These are phyloP conservation scores for Cercospora berteroae DNA, from an alignment of 2,329 filamentous ascomycete species.

Conservation along the genomic window DNA sequence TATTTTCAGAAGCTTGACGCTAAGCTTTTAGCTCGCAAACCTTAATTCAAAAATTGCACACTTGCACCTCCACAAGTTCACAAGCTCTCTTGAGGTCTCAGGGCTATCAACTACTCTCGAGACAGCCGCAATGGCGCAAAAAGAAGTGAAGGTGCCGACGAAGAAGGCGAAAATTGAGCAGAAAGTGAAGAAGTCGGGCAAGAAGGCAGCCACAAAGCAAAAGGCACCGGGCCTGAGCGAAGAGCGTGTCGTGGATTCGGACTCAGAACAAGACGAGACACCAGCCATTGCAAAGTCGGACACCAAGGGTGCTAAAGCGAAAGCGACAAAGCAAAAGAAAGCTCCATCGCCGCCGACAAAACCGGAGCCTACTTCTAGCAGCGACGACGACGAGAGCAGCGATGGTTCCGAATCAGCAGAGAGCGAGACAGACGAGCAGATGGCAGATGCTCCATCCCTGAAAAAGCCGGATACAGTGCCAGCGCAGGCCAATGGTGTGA, in stretches of 20 bases:
- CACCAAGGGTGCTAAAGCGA: slow-evolving; percentile 12
- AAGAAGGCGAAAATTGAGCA: slow-evolving; percentile 18
- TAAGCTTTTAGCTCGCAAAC: slow-evolving; percentile 2
- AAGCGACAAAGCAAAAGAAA: slow-evolving; percentile 13
- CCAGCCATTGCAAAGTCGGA: background rate
- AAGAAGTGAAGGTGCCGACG: slow-evolving; percentile 6
- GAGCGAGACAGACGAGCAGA: slow-evolving; percentile 22
- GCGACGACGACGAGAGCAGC: slow-evolving; percentile 29
- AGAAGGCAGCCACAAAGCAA: slow-evolving; percentile 14
- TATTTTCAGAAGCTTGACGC: background rate
- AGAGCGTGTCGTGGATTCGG: slow-evolving; percentile 27
- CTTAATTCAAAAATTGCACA: slow-evolving; percentile 14
- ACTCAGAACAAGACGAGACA: slow-evolving; percentile 39
- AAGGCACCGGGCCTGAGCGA: slow-evolving; percentile 23
- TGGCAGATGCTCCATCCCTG: slow-evolving; percentile 15
- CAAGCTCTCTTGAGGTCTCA: background rate
- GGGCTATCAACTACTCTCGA: background rate
- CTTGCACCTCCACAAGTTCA: background rate
- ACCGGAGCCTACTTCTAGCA: slow-evolving; percentile 13
- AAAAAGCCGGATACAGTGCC: slow-evolving; percentile 21
- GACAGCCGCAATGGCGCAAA: slow-evolving; percentile 16
- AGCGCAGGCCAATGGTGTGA: slow-evolving; percentile 33
- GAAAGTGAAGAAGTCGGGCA: slow-evolving; percentile 26
- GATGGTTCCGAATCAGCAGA: slow-evolving; percentile 27
- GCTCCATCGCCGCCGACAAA: slow-evolving; percentile 6